phyloP scores from a whole-genome alignment of 495 filamentous ascomycete genomes.

The Elaphomyces granulatus region DNA sequence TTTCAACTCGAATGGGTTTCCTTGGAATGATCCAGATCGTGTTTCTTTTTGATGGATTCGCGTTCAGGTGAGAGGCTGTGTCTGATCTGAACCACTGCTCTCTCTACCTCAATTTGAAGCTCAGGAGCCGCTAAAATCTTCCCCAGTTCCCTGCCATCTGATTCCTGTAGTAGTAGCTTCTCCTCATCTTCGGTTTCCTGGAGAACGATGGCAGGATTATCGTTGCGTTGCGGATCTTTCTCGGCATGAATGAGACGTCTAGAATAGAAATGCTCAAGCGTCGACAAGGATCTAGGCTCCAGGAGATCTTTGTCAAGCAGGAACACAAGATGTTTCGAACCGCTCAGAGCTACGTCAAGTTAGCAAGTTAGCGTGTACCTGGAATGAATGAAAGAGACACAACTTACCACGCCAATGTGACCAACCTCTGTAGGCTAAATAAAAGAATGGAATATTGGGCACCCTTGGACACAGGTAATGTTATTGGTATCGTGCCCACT shows the following conservation, averaged over 20 bases:
- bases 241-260: constrained; percentile 20
- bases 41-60: constrained; percentile 20
- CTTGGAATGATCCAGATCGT: too few relatives aligned
- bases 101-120: constrained; percentile 74
- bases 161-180: constrained; percentile 43
- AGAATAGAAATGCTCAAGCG: constrained; percentile 62
- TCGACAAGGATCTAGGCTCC: constrained; percentile 41
- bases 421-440: constrained; percentile 66
- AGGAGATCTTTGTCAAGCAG: constrained; percentile 59
- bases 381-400: background rate
- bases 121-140: constrained; percentile 63
- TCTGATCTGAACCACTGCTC: constrained; percentile 79
- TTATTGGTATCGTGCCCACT: too few relatives aligned
- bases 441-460: constrained; percentile 97
- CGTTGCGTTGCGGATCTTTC: constrained; percentile 10
- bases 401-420: constrained; percentile 51
- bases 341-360: constrained; percentile 45
- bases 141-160: constrained; percentile 47
- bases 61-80: constrained; percentile 43
- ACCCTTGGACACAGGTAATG: constrained; percentile 47
- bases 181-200: constrained; percentile 37
- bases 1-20: constrained; percentile 3
- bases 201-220: constrained; percentile 21
- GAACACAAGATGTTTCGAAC: constrained; percentile 73
- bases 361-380: constrained; percentile 1